A percentile compares a stretch with the other conserved stretches of the same genome.
These are phyloP conservation scores for Acanthamoeba quina DNA, from an alignment of 208 protist species.

Conservation along the genomic window DNA sequence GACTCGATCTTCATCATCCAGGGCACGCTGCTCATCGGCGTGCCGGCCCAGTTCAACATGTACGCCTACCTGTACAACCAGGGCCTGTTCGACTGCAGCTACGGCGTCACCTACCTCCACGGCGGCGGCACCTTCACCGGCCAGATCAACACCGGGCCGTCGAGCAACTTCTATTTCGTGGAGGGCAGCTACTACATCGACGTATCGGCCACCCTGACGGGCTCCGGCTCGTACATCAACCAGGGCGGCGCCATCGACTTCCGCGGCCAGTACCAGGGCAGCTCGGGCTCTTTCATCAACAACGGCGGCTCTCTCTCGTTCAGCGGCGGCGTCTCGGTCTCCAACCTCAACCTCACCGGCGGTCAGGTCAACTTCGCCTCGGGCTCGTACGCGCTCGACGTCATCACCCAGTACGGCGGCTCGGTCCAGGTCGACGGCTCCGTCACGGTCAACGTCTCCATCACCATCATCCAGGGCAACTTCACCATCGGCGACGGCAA, in stretches of 20 bases:
- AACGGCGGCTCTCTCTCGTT: conserved; percentile 42
- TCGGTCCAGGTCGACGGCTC: conserved; percentile 41
- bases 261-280: conserved; percentile 44
- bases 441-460: conserved; percentile 62
- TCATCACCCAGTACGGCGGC: conserved; percentile 54
- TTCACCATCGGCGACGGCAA: conserved; percentile 60
- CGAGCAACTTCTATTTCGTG: conserved; percentile 56
- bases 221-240: conserved; percentile 70
- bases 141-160: conserved; percentile 1
- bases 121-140: conserved; percentile 47
- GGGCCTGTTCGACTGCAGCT: conserved; percentile 55
- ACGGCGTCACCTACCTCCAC: conserved; percentile 66
- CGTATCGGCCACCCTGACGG: conserved; percentile 3
- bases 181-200: conserved; percentile 70
- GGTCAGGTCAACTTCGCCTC: conserved; percentile 61
- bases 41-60: conserved; percentile 59
- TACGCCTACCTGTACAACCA: conserved; percentile 55
- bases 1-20: conserved; percentile 58
- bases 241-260: conserved; percentile 61
- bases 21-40: conserved; percentile 54
- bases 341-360: conserved; percentile 68
- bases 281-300: conserved; percentile 30
- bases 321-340: conserved; percentile 54
- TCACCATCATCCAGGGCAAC: conserved; percentile 47
- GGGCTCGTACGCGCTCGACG: conserved; percentile 48